Evolutionary conservation across 768 basidiomycete species (phyloP).

Genomic region (Russula virescens): DNA sequence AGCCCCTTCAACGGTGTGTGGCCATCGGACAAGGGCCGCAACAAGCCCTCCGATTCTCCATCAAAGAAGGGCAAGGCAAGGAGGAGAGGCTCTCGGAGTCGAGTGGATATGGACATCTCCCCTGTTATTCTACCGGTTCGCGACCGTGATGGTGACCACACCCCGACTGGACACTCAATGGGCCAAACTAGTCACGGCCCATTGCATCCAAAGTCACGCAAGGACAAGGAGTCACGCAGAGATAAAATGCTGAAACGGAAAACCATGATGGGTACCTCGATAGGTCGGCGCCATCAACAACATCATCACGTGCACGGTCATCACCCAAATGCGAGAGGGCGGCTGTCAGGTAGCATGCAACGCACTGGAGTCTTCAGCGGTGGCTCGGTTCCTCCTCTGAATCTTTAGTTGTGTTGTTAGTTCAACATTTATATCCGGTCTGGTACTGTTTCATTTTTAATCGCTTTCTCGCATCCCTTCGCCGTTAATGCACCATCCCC

Average conservation of each 20-base stretch:
- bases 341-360: constrained; percentile 52
- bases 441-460: constrained; percentile 1
- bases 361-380: constrained; percentile 32
- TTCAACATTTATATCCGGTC: not conserved
- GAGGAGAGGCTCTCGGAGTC: constrained; percentile 29
- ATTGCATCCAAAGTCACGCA: constrained; percentile 45
- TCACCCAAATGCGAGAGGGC: constrained; percentile 59
- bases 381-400: constrained; percentile 25
- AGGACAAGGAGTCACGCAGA: constrained; percentile 52
- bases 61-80: constrained; percentile 31
- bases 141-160: constrained; percentile 46
- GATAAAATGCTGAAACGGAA: constrained; percentile 61
- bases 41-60: constrained; percentile 24
- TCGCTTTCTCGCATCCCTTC: not conserved
- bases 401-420: constrained; percentile 12
- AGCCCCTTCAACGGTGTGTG: constrained; percentile 26
- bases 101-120: constrained; percentile 37
- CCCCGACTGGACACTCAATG: constrained; percentile 40
- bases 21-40: constrained; percentile 21
- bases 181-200: constrained; percentile 30
- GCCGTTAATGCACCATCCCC: not conserved
- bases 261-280: constrained; percentile 37
- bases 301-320: constrained; percentile 53
- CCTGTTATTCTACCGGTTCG: constrained; percentile 48
- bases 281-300: constrained; percentile 35